Conservation (phyloP, 2,329 filamentous ascomycete genomes). For the Fusarium proliferatum region DNA sequence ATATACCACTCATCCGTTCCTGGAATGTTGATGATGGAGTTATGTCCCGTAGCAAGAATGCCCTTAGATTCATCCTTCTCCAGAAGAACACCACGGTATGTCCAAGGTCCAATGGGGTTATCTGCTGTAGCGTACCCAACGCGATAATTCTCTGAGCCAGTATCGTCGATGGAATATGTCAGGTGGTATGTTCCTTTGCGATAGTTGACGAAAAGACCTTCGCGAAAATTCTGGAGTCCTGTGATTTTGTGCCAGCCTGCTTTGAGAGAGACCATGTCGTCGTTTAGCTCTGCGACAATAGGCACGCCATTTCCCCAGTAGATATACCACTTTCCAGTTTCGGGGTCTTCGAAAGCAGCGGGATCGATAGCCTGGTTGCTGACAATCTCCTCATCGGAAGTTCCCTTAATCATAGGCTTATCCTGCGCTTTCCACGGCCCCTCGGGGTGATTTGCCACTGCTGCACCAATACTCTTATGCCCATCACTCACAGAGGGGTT, state of each 20-base stretch:
- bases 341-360: slow-evolving; percentile 69
- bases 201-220: slow-evolving; percentile 55
- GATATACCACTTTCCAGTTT: slow-evolving; percentile 66
- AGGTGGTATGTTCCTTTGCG: slow-evolving; percentile 59
- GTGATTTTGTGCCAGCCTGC: slow-evolving; percentile 45
- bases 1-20: slow-evolving; percentile 63
- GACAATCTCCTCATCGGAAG: slow-evolving; percentile 57
- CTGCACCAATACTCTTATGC: slow-evolving; percentile 71
- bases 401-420: slow-evolving; percentile 59
- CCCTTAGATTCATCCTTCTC: slow-evolving; percentile 54
- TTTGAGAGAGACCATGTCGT: slow-evolving; percentile 60
- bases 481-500: slow-evolving; percentile 61
- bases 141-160: slow-evolving; percentile 57
- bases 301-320: slow-evolving; percentile 68
- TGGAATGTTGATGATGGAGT: slow-evolving; percentile 59
- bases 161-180: slow-evolving; percentile 62
- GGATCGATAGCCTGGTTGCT: slow-evolving; percentile 67
- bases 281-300: slow-evolving; percentile 55
- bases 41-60: slow-evolving; percentile 59
- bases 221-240: slow-evolving; percentile 57
- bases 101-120: slow-evolving; percentile 54
- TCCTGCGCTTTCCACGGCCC: slow-evolving; percentile 69
- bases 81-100: slow-evolving; percentile 57
- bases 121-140: slow-evolving; percentile 58
- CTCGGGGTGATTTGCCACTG: slow-evolving; percentile 64